phyloP scores from a whole-genome alignment of 768 basidiomycete species.

The Leccinum rimulosum region DNA sequence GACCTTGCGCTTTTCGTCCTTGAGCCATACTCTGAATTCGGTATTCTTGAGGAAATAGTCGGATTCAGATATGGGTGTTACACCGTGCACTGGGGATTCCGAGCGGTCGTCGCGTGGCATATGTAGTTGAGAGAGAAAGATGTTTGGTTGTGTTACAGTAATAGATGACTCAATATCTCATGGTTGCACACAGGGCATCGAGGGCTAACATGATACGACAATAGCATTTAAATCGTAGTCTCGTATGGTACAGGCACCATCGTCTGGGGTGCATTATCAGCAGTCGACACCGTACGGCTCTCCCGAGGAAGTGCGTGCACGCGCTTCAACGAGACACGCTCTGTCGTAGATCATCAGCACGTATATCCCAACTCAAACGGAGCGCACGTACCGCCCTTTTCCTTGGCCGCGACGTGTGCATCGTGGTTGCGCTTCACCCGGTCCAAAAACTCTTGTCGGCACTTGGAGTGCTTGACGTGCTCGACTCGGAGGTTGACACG shows the following conservation, averaged over 20 bases:
- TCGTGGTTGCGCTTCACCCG: conserved; percentile 90
- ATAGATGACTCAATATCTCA: conserved; percentile 1
- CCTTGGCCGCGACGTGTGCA: conserved; percentile 82
- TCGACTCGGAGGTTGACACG: conserved; percentile 97
- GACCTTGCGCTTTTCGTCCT: conserved; percentile 63
- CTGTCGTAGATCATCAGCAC: conserved; percentile 36
- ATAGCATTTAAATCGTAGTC: conserved; percentile 79
- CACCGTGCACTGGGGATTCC: conserved; percentile 25
- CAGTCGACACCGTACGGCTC: conserved; percentile 67
- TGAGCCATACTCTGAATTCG: conserved; percentile 89
- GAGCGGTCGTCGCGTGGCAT: neutral
- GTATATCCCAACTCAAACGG: neutral
- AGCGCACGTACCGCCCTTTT: conserved; percentile 69
- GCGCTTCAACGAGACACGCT: conserved; percentile 82
- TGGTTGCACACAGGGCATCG: conserved; percentile 25
- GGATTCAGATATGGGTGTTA: conserved; percentile 67
- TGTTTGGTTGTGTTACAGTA: too few relatives aligned
- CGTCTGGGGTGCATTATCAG: conserved; percentile 84
- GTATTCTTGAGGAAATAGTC: conserved; percentile 89
- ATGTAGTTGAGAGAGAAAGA: too few relatives aligned
- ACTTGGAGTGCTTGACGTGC: conserved; percentile 95
- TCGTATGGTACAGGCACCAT: conserved; percentile 93
- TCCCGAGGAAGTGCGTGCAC: conserved; percentile 80
- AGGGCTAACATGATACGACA: conserved; percentile 19
- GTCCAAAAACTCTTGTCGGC: conserved; percentile 96